Evolutionary conservation across 495 filamentous ascomycete genomes (phyloP), one percentile per base, ranked within the genome.

Genomic region (Penicillium diatomitis): DNA sequence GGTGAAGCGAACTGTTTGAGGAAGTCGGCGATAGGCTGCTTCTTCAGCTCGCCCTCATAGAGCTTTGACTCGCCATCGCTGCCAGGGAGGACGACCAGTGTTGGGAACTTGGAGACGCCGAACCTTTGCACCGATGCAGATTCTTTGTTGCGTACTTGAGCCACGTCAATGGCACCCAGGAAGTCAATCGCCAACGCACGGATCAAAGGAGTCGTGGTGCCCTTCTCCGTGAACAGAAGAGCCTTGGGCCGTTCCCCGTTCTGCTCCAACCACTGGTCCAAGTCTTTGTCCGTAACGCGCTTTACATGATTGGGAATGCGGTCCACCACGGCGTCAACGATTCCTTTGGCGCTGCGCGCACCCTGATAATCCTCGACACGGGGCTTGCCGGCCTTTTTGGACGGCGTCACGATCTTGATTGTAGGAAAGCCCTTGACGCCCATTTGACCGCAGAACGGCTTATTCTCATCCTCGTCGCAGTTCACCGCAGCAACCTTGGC

Each of bases 371-470:
- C 94, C 66, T 96, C 90, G 4, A 96, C 84, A 30, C 75, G 73
- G 1, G 94, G 91, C 62, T 85, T 88, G 44, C 88, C 87, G 11
- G 79, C 70, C 63, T 86, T 89, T 66, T 90, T 91, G 44, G 80
- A 80, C 0, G 92, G 94, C 37, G 80, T 82, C 54, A 97, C 79
- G 49, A 95, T 91, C 76, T 99, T 99, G 47, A 99, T 73, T 1
- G 92, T 97, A 2, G 92, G 92, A 74, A 96, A 99, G 38, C 92
- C 92, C 70, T 95, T 78, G 27, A 99, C 83, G 41, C 91, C 92
- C 82, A 96, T 88, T 44, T 72, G 67, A 36, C 86, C 81, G 66
- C 92, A 99, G 57, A 97, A 78, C 3, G 76, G 73, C 67, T 97
- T 97, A 74, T 99, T 99, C 45, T 74, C 73, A 37, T 97, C 94